Evolutionary conservation across 169 alveolate genomes (phyloP), one percentile per base, ranked within the genome.

Genomic region (Plasmodium gonderi): DNA sequence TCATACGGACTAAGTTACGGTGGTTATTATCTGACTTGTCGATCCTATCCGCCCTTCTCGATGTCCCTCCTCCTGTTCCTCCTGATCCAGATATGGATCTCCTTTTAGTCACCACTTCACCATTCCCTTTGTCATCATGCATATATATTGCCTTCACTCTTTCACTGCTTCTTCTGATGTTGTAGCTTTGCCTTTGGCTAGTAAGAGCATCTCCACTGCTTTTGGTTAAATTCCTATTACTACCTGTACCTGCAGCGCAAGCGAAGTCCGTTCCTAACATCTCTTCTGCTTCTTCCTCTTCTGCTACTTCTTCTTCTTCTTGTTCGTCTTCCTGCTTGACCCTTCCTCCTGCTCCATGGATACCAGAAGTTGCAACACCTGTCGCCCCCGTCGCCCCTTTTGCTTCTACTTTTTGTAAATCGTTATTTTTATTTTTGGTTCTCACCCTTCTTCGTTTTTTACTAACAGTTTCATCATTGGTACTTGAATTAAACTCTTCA

Each of bases 401-500:
- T n/a, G n/a, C 72, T 0, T 60, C 40, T n/a, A 3, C 72, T 23
- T 60, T 20, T 8, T 4, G 4, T 36, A 20, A 29, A 0, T 60
- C 72, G 11, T 4, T 20, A 54, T 36, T 49, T 51, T 3, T 79
- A 26, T 33, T 74, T 76, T 69, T 72, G 38, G 7, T 49, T 8
- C 64, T 29, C 72, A 8, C 64, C 54, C 91, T 42, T 33, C 92
- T 31, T 17, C 92, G 42, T 45, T 74, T 72, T 31, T 17, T 49
- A 9, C 83, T 47, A 83, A 74, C 26, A 23, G 79, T 72, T 29
- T 77, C 89, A 2, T 76, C 80, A 49, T 44, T 77, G 12, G 40
- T 79, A 33, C 33, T 51, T 23, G 51, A 49, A 9, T 85, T 31
- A 26, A 74, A 74, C 33, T 94, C 95, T 29, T 95, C 95, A 4